Evolutionary conservation across 495 filamentous ascomycete species (phyloP).

Genomic region (Penicillium dipodomyicola): DNA sequence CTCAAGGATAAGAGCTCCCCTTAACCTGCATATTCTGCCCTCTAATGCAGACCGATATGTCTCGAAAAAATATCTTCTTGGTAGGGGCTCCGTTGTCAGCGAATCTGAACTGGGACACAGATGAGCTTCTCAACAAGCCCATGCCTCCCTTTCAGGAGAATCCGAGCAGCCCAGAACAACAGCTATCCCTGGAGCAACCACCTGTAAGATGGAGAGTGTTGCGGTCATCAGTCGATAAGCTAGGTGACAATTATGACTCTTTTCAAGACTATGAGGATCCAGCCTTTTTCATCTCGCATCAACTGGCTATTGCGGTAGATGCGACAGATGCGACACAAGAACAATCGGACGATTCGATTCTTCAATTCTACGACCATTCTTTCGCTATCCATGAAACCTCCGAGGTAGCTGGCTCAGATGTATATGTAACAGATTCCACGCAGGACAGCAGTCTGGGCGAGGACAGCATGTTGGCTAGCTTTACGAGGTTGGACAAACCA

Average conservation of each 20-base stretch:
- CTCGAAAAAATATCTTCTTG: constrained; percentile 53
- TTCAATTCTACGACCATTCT: constrained; percentile 73
- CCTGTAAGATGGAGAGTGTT: constrained; percentile 46
- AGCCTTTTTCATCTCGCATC: constrained; percentile 50
- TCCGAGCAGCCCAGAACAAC: constrained; percentile 10
- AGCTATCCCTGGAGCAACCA: constrained; percentile 10
- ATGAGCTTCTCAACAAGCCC: constrained; percentile 46
- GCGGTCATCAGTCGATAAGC: constrained; percentile 13
- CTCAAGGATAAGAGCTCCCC: neutral
- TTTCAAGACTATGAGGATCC: constrained; percentile 28
- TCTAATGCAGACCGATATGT: constrained; percentile 30
- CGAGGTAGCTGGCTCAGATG: constrained; percentile 26
- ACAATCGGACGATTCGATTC: constrained; percentile 33
- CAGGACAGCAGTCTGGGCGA: constrained; percentile 28
- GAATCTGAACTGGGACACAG: constrained; percentile 55
- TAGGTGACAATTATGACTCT: constrained; percentile 6
- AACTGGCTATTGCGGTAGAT: constrained; percentile 29
- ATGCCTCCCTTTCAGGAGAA: constrained; percentile 47
- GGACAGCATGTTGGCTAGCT: constrained; percentile 23
- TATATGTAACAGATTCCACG: constrained; percentile 21
- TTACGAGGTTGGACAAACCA: constrained; percentile 13
- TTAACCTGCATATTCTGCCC: neutral
- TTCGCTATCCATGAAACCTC: constrained; percentile 58
- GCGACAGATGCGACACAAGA: constrained; percentile 8
- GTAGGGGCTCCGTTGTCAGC: constrained; percentile 58